A percentile compares a stretch with the other conserved stretches of the same genome.
These are phyloP conservation scores for Zymoseptoria ardabiliae DNA, from an alignment of 2,329 filamentous ascomycete species.

Conservation along the genomic window DNA sequence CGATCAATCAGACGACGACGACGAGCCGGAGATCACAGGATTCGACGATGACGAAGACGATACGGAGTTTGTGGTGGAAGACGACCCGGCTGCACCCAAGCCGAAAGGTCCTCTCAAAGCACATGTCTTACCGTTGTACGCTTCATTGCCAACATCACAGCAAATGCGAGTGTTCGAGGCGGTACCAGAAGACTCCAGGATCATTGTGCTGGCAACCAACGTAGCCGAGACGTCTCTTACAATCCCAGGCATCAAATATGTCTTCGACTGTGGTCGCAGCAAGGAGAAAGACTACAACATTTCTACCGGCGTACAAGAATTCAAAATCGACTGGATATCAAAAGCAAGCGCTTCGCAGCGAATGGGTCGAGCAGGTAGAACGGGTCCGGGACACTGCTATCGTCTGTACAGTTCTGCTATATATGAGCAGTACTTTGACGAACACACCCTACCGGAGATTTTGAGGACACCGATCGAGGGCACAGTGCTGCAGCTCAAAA, in stretches of 20 bases:
- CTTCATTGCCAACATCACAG: slow-evolving; percentile 79
- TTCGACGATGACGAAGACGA: slow-evolving; percentile 51
- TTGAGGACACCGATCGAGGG: slow-evolving; percentile 84
- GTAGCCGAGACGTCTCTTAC: slow-evolving; percentile 96
- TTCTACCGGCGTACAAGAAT: slow-evolving; percentile 88
- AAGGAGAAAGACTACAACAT: slow-evolving; percentile 88
- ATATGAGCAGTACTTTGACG: slow-evolving; percentile 79
- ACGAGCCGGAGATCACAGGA: slow-evolving; percentile 54
- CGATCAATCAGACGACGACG: slow-evolving; percentile 45
- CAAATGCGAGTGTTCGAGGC: slow-evolving; percentile 86
- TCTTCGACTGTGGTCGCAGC: slow-evolving; percentile 86
- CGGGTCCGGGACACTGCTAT: slow-evolving; percentile 93
- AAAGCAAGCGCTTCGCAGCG: slow-evolving; percentile 92
- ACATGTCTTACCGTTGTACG: slow-evolving; percentile 90
- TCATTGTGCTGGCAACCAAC: slow-evolving; percentile 89
- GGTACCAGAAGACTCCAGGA: slow-evolving; percentile 67
- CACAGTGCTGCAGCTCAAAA: slow-evolving; percentile 85
- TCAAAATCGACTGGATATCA: slow-evolving; percentile 93
- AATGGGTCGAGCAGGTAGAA: slow-evolving; percentile 88
- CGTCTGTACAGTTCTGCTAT: slow-evolving; percentile 89
- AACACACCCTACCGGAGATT: slow-evolving; percentile 84
- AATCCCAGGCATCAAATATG: slow-evolving; percentile 89
- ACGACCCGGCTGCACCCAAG: slow-evolving; percentile 44
- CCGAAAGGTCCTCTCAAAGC: slow-evolving; percentile 54
- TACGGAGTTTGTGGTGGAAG: slow-evolving; percentile 45